Conservation (phyloP, 305 asterid genomes). For the Rubia balearica region DNA sequence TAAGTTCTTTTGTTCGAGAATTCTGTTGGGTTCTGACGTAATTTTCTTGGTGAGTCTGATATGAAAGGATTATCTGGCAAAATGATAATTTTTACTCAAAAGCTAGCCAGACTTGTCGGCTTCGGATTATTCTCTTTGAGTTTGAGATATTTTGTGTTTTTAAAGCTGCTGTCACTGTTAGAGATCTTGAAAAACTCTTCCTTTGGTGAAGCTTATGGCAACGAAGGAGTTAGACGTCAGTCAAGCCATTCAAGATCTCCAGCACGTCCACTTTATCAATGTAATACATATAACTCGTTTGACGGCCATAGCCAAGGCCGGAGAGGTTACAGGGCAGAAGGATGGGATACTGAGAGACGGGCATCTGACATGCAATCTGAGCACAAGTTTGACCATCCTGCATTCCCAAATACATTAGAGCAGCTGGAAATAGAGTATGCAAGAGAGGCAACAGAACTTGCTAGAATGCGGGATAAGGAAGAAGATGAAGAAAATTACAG, state of each 20-base stretch:
- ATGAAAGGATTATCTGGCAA: conserved; percentile 56
- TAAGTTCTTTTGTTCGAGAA: conserved; percentile 88
- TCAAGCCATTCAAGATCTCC: conserved; percentile 89
- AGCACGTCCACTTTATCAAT: conserved; percentile 36
- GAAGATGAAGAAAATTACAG: conserved; percentile 83
- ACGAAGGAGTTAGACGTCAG: conserved; percentile 82
- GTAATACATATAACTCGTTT: conserved; percentile 45
- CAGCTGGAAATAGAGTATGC: conserved; percentile 62
- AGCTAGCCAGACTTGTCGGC: conserved; percentile 60
- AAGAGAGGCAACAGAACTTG: conserved; percentile 81
- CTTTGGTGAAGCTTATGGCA: conserved; percentile 97
- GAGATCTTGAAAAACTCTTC: conserved; percentile 78
- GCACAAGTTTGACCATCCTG: conserved; percentile 42
- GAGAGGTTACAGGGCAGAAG: conserved; percentile 54
- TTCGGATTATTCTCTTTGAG: conserved; percentile 56
- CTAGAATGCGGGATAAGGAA: conserved; percentile 80
- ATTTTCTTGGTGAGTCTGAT: conserved; percentile 72
- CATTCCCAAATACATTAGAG: conserved; percentile 60
- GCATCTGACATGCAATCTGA: conserved; percentile 46
- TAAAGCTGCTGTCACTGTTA: conserved; percentile 76
- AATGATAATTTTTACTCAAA: conserved; percentile 42
- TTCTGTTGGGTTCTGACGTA: conserved; percentile 77
- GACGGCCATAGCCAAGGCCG: conserved; percentile 63
- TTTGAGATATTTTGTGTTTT: conserved; percentile 63
- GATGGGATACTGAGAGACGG: conserved; percentile 59